Percentiles rank a stretch among this genome's conserved stretches.
Conservation (phyloP, 1,284 basidiomycete species). For the Pulveroboletus sp. region DNA sequence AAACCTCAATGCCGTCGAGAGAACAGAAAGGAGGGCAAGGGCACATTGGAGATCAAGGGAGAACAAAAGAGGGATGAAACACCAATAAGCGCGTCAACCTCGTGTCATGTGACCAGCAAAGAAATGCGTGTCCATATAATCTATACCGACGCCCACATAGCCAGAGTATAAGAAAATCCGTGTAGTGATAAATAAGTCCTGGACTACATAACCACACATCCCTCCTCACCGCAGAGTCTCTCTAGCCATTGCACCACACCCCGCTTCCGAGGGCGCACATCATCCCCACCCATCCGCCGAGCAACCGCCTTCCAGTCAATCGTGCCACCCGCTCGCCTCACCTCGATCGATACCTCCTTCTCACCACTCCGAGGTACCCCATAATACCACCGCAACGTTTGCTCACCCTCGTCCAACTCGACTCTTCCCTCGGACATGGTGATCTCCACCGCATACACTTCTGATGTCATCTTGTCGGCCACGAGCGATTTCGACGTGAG, state of each 20-base stretch:
- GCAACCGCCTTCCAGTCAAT: constrained; percentile 37
- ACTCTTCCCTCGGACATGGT: constrained; percentile 56
- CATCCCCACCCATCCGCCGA: neutral
- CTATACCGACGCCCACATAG: no score
- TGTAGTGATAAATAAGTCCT: constrained; percentile 1
- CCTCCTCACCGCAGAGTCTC: constrained; percentile 6
- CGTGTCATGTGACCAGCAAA: no score
- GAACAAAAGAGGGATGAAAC: constrained; percentile 42
- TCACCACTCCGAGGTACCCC: constrained; percentile 14
- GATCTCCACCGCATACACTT: constrained; percentile 42
- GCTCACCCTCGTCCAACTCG: constrained; percentile 24
- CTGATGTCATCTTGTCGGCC: constrained; percentile 12
- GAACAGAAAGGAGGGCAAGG: constrained; percentile 33
- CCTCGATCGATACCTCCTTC: constrained; percentile 59
- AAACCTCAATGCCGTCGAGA: constrained; percentile 43
- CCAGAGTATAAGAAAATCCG: constrained; percentile 13
- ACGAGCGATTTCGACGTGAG: no score
- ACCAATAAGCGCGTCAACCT: constrained; percentile 43
- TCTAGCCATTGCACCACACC: constrained; percentile 8
- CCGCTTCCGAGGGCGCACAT: neutral
- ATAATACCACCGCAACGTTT: constrained; percentile 35
- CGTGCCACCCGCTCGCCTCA: constrained; percentile 60
- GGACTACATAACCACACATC: no score
- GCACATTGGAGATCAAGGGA: constrained; percentile 35
- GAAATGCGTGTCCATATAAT: no score